These are phyloP conservation scores for Apophysomyces trapeziformis DNA, from an alignment of 371 early-diverging fungal species.

Conservation along the genomic window DNA sequence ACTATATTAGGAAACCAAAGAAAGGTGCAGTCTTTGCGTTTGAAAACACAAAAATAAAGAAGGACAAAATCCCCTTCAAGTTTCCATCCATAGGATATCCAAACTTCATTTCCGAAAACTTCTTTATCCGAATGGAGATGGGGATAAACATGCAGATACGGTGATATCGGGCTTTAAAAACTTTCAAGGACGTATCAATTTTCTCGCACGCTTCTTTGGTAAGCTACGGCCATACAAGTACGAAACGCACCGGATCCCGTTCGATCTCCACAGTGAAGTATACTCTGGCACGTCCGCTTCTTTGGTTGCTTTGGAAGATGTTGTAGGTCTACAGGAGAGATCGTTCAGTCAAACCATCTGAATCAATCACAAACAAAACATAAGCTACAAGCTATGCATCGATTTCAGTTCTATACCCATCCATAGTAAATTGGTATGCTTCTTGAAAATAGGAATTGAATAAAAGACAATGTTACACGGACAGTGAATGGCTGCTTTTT, in stretches of 20 bases:
- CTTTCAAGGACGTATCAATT: neutral
- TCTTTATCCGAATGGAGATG: too few relatives aligned
- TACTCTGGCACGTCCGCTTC: neutral
- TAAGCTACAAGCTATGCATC: neutral
- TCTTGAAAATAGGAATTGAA: neutral
- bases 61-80: too few relatives aligned
- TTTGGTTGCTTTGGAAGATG: conserved; percentile 1
- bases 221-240: too few relatives aligned
- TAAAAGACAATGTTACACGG: neutral
- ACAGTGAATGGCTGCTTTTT: neutral
- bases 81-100: too few relatives aligned
- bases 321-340: neutral
- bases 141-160: neutral
- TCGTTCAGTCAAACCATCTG: neutral
- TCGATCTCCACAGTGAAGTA: too few relatives aligned
- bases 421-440: neutral
- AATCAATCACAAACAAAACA: neutral
- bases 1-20: too few relatives aligned
- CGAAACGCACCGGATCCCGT: too few relatives aligned
- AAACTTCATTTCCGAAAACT: too few relatives aligned
- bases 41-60: too few relatives aligned
- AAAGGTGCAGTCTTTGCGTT: too few relatives aligned
- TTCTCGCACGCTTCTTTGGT: neutral
- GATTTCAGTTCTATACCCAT: neutral
- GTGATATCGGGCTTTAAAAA: neutral